phyloP scores from a whole-genome alignment of 192 early-diverging fungal genomes.

The Lobosporangium transversale region DNA sequence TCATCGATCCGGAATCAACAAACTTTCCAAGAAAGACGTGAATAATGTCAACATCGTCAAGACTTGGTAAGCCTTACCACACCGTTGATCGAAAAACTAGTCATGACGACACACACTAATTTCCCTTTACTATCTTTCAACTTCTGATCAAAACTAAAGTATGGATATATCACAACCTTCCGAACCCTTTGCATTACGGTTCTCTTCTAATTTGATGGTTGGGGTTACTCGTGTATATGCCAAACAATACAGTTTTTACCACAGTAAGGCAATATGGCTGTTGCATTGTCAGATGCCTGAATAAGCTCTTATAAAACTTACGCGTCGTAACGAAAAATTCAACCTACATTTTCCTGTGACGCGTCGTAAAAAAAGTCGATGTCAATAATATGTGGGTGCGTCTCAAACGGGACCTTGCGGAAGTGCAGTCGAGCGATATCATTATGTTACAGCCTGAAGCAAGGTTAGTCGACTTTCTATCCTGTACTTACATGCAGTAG shows the following conservation, averaged over 20 bases:
- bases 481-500: background rate
- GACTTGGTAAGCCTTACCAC: conserved; percentile 51
- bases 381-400: conserved; percentile 53
- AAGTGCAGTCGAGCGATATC: conserved; percentile 29
- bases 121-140: too few relatives aligned
- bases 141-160: too few relatives aligned
- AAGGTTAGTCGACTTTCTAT: conserved; percentile 23
- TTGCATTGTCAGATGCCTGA: too few relatives aligned
- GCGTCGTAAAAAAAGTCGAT: too few relatives aligned
- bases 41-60: conserved; percentile 63
- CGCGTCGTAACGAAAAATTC: too few relatives aligned
- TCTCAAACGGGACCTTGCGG: conserved; percentile 36
- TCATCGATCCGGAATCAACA: conserved; percentile 57
- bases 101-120: too few relatives aligned
- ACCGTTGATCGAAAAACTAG: background rate
- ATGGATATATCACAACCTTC: conserved; percentile 53
- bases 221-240: conserved; percentile 63
- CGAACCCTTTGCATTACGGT: conserved; percentile 65
- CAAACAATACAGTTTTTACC: conserved; percentile 67
- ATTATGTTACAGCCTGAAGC: conserved; percentile 44
- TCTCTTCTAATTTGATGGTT: conserved; percentile 69
- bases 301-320: too few relatives aligned
- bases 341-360: too few relatives aligned
- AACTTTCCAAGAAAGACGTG: conserved; percentile 64
- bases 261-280: conserved; percentile 57